Percentiles rank a stretch among this genome's conserved stretches.
Evolutionary conservation across 768 basidiomycete species (phyloP).

Genomic region (Gloeopeniophorella convolvens): DNA sequence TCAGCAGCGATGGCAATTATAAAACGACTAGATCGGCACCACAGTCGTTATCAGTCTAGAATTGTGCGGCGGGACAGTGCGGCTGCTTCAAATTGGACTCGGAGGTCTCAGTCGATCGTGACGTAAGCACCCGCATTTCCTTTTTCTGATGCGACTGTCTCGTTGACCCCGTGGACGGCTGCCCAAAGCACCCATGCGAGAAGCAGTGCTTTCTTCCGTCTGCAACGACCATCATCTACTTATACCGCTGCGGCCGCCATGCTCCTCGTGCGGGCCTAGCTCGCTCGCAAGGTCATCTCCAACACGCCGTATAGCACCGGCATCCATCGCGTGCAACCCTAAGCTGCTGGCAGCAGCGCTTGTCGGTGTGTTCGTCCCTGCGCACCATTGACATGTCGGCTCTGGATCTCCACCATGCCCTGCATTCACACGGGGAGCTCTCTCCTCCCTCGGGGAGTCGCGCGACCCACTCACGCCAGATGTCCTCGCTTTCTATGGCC

Average conservation of each 20-base stretch:
- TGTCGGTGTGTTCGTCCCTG: background rate
- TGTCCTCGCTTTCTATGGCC: conserved; percentile 27
- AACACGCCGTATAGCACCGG: background rate
- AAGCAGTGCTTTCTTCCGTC: background rate
- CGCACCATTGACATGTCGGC: conserved; percentile 9
- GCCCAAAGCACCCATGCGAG: background rate
- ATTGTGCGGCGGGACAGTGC: no score
- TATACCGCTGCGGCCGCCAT: background rate
- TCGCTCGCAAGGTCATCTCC: background rate
- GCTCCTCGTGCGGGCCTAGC: background rate
- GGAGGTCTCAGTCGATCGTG: no score
- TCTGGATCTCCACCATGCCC: background rate
- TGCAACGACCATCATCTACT: conserved; percentile 6
- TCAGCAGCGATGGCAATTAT: no score
- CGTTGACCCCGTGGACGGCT: background rate
- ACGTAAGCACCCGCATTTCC: conserved; percentile 11
- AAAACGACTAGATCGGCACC: no score
- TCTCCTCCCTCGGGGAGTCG: background rate
- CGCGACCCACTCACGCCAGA: conserved; percentile 22
- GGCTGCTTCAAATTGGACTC: no score
- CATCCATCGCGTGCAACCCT: background rate
- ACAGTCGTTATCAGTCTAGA: no score
- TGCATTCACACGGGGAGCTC: background rate
- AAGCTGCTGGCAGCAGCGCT: no score
- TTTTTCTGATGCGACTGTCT: conserved; percentile 13